Conservation (phyloP, 1,139 yeast species). For the Lodderomyces pseudojiufengensis region DNA sequence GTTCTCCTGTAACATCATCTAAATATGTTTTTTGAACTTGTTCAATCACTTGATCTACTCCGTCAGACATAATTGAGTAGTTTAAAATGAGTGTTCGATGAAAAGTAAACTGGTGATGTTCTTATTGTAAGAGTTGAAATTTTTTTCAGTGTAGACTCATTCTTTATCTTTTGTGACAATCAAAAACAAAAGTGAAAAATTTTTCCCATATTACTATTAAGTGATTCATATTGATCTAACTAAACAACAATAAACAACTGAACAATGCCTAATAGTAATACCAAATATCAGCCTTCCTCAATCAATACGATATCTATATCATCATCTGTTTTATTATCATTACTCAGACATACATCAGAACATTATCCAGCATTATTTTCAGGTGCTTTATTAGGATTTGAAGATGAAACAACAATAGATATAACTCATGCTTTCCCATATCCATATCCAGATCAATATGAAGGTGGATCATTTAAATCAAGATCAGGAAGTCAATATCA, state of each 20-base stretch:
- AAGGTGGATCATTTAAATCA: conserved; percentile 52
- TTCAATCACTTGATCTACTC: conserved; percentile 64
- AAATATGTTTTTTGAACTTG: conserved; percentile 81
- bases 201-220: conserved; percentile 3
- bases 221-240: too few relatives aligned
- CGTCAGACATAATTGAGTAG: conserved; percentile 31
- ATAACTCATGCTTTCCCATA: conserved; percentile 67
- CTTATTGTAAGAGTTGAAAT: not conserved
- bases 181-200: conserved; percentile 4
- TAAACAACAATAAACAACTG: not conserved
- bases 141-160: conserved; percentile 1
- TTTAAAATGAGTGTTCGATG: not conserved
- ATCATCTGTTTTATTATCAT: conserved; percentile 63
- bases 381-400: conserved; percentile 78
- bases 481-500: conserved; percentile 68
- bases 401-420: conserved; percentile 50
- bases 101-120: too few relatives aligned
- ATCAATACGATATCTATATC: conserved; percentile 46
- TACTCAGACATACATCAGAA: conserved; percentile 72
- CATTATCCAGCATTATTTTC: conserved; percentile 63
- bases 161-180: not conserved
- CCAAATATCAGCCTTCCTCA: conserved; percentile 31
- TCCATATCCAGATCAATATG: conserved; percentile 52
- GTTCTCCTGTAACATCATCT: conserved; percentile 95
- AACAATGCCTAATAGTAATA: conserved; percentile 5